Base-by-base conservation (phyloP, 2,329 filamentous ascomycete genomes). In the Didymella sp. region DNA sequence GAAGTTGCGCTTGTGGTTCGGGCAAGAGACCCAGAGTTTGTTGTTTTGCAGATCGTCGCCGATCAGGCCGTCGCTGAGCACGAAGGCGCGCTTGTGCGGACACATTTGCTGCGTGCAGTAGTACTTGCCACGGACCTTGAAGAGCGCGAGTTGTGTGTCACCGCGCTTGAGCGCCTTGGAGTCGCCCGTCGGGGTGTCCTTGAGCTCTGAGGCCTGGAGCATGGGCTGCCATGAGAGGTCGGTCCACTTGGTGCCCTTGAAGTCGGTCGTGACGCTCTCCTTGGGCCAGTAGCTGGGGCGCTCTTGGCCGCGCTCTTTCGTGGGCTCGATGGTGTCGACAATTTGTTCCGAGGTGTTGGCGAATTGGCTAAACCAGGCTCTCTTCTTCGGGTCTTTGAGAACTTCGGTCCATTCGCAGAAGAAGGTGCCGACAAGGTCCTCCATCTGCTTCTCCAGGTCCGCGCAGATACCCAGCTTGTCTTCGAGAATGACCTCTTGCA, bases 101-200 rank as follows among this genome's bases (percentile, higher is more conserved):
- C 92, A 96, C 92, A 96, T 96, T 73, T 96, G 91, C 78, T 96
- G 92, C 13, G 89, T 90, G 56, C 90, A 90, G 75, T 94, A 94
- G 81, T 88, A 96, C 51, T 84, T 85, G 19, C 91, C 92, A 51
- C 86, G 85, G 60, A 96, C 84, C 68, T 92, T 90, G 85, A 93
- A 96, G 50, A 96, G 80, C 7, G 92, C 92, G 2, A 96, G 84
- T 76, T 96, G 92, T 0, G 92, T 96, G 74, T 96, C 92, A 40
- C 92, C 91, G 40, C 91, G 85, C 80, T 96, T 95, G 76, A 96
- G 81, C 28, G 88, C 88, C 4, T 90, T 87, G 9, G 87, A 89
- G 55, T 91, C 88, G 28, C 89, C 90, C 25, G 89, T 91, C 2
- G 89, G 86, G 1, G 85, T 76, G 57, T 87, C 84, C 45, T 82